Base-by-base conservation (phyloP, 73 alveolate genomes). In the Symbiodinium natans region DNA sequence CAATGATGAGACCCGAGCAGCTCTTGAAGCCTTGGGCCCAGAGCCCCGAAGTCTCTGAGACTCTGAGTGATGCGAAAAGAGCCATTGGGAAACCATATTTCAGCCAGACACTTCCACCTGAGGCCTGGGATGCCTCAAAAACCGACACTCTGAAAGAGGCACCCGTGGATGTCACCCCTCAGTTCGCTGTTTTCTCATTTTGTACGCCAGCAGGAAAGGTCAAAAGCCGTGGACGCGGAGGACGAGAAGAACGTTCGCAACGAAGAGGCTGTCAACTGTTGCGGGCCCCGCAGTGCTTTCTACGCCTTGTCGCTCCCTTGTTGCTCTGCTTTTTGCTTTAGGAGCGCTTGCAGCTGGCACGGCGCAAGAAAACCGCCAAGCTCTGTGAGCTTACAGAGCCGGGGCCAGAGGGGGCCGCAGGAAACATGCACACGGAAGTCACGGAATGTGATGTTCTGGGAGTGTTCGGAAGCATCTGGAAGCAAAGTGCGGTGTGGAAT, bases 161-260 rank as follows among this genome's bases (percentile, higher is more conserved):
- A 29, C 29, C 25, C 63, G 71, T 29, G 23, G n/a, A 4, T 2
- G 59, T 21, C 59, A 2, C 59, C 9, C 59, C 59, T 15, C 23
- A 23, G 6, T 8, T 52, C 71, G 23, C 71, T 23, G 71, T n/a
- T 52, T 15, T 29, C 0, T 52, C 71, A 52, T 23, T 0, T 63
- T 8, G 80, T n/a, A 9, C 33, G 80, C 84, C 19, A 3, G 42
- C 85, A 90, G 96, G 96, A 63, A 71, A 40, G 96, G 10, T 38
- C 96, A 9, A 84, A 84, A 31, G 96, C 96, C 9, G 34, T 41
- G 9, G 96, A 90, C 43, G 88, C 77, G 3, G 96, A 90, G 48
- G 96, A 90, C 43, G 96, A 90, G 56, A 90, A 90, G 88, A 90
- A 90, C 38, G 96, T 90, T 63, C 96, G 96, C 46, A 90, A 90